Evolutionary conservation across 495 filamentous ascomycete genomes (phyloP), one percentile per base, ranked within the genome.

Genomic region (Trichoderma virens): DNA sequence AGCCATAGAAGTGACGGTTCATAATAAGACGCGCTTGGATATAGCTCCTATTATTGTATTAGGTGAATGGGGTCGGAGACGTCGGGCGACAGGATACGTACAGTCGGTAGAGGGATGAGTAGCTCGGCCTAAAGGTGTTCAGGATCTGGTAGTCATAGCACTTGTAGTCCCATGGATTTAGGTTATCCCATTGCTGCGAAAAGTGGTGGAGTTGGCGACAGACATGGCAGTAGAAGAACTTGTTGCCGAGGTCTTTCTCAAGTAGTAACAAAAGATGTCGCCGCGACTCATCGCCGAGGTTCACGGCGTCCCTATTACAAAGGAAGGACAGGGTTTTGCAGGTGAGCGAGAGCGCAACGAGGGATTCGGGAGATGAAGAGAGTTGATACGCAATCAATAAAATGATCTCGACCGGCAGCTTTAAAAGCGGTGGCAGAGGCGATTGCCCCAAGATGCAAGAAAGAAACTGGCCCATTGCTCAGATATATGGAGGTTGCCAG

Each of bases 1-100:
- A 45, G 14, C 68, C 68, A 28, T 62, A 56, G 47, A 70, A 54
- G 47, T 70, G 64, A 31, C 65, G 65, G 47, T 70, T 66, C 66
- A 67, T 70, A 43, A 61, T 61, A 20, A 70, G 62, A 34, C 68
- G 64, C 35, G 51, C 64, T 59, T 28, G 25, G 16, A 59, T 30
- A 54, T 67, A 67, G 59, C 16, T 14, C 23, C 65, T 45, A 2
- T 13, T 38, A 18, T 62, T 39, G 6, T 8, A 28, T 56, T 28
- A 56, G 47, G 20, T 18, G 25, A 13, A 7, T 28, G 25, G 20
- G 23, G 1, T 27, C 47, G 18, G 20, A 13, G 1, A 27, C 7
- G 3, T 28, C 23, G 13, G 2, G 27, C 23, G 25, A 28, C 27
- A 56, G 23, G 8, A 28, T 8, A 28, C 47, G 5, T 28, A 28